These are phyloP conservation scores for Manihot esculenta DNA, from an alignment of 441 rosid species.

Conservation along the genomic window DNA sequence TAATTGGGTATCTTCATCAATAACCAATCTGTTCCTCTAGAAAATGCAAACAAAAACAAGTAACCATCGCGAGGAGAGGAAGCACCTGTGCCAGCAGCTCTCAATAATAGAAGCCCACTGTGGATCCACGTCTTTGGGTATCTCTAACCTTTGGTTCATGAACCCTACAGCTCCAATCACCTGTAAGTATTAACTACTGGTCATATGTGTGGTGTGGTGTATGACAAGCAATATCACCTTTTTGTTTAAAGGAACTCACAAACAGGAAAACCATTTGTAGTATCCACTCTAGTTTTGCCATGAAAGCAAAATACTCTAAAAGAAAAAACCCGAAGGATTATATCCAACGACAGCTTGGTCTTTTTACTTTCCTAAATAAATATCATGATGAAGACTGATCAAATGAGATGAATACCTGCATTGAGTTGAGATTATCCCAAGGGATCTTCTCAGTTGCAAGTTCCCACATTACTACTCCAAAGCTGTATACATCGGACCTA, in stretches of 20 bases:
- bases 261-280: background rate
- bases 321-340: no score
- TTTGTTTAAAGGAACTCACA: slow-evolving; percentile 5
- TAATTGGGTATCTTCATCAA: slow-evolving; percentile 3
- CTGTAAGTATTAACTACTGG: slow-evolving; percentile 48
- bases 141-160: slow-evolving; percentile 85
- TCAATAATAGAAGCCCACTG: slow-evolving; percentile 75
- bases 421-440: slow-evolving; percentile 91
- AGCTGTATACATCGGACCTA: slow-evolving; percentile 95
- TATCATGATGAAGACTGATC: slow-evolving; percentile 6
- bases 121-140: slow-evolving; percentile 79
- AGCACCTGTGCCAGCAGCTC: slow-evolving; percentile 91
- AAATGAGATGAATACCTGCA: slow-evolving; percentile 65
- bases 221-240: slow-evolving; percentile 1
- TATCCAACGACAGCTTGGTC: no score
- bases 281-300: slow-evolving; percentile 2
- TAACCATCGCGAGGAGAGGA: slow-evolving; percentile 9
- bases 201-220: slow-evolving; percentile 18
- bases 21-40: background rate
- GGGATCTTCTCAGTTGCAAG: slow-evolving; percentile 93
- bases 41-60: background rate
- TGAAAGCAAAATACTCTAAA: background rate
- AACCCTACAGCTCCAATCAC: slow-evolving; percentile 96
- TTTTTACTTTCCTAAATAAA: slow-evolving; percentile 14
- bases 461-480: slow-evolving; percentile 93